Base-by-base conservation (phyloP, 2,329 filamentous ascomycete species). In the Apiospora kogelbergensis region DNA sequence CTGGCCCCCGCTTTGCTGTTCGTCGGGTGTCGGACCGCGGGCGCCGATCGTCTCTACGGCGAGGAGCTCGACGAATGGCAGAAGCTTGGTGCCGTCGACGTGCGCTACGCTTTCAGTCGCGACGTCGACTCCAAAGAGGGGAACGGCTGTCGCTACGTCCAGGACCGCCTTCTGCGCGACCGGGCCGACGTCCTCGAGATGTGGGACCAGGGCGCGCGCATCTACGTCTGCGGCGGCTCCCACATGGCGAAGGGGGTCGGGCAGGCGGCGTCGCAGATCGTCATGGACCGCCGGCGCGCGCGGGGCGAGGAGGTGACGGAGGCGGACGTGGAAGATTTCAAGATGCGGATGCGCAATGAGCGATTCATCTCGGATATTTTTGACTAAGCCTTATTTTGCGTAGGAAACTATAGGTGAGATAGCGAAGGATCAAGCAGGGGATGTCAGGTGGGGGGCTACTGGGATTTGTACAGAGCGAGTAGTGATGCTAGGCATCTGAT, bases 221-320 rank as follows among this genome's bases (percentile, higher is more conserved):
- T 88, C 1, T 90, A 86, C 72, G 84, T 89, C 0, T 90, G 88
- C 73, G 88, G 88, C 1, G 85, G 83, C 41, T 77, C 77, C 17
- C 73, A 73, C 10, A 74, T 84, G 6, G 81, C 78, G 3, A 75
- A 78, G 40, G 80, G 74, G 0, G 76, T 83, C 17, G 72, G 76
- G 42, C 75, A 78, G 40, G 76, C 76, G 1, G 77, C 77, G 9
- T 78, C 76, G 63, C 66, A 65, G 30, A 78, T 82, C 24, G 77
- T 74, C 45, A 65, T 78, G 60, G 57, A 48, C n/a, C 30, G 60
- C 15, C 6, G 73, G 66, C 65, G 69, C 73, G 57, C 7, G 30
- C 13, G 42, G 42, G 68, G 70, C 33, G 45, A 48, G 30, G 66
- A 68, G 53, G 22, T 70, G 67, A 67, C 42, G 33, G 70, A 77